Evolutionary conservation across 1,139 yeast species (phyloP).

Genomic region (Hemisphaericaspora lyxosophila): DNA sequence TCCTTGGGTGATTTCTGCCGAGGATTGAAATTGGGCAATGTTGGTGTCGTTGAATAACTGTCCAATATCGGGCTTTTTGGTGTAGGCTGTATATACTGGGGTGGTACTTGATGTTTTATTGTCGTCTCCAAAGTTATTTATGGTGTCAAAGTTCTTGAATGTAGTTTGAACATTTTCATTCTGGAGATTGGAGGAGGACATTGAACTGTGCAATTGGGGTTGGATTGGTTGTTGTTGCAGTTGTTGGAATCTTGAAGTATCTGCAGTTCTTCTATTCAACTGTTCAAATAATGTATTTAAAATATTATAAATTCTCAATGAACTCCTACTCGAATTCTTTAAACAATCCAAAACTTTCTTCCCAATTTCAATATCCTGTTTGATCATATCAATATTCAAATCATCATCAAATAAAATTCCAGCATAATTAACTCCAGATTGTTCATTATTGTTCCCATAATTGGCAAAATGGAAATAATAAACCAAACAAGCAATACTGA

Average conservation of each 20-base stretch:
- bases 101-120: neutral
- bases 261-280: slow-evolving; percentile 66
- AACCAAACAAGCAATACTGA: slow-evolving; percentile 83
- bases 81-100: slow-evolving; percentile 1
- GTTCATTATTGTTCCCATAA: slow-evolving; percentile 23
- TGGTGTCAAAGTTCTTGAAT: slow-evolving; percentile 35
- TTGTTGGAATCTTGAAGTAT: slow-evolving; percentile 28
- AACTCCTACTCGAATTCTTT: slow-evolving; percentile 75
- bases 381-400: slow-evolving; percentile 63
- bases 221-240: neutral
- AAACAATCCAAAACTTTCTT: slow-evolving; percentile 68
- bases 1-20: slow-evolving; percentile 11
- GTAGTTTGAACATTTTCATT: slow-evolving; percentile 27
- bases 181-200: slow-evolving; percentile 12
- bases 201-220: neutral
- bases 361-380: slow-evolving; percentile 79
- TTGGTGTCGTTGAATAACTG: slow-evolving; percentile 14
- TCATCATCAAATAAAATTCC: slow-evolving; percentile 58
- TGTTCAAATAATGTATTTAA: slow-evolving; percentile 81
- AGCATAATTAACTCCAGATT: slow-evolving; percentile 41
- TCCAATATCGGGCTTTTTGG: slow-evolving; percentile 10
- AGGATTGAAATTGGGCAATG: slow-evolving; percentile 14
- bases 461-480: slow-evolving; percentile 78
- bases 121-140: slow-evolving; percentile 26
- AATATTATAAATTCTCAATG: slow-evolving; percentile 75